Percentiles rank a stretch among this genome's conserved stretches.
phyloP scores from a whole-genome alignment of 1,139 yeast genomes.

The Meyerozyma elateridarum region DNA sequence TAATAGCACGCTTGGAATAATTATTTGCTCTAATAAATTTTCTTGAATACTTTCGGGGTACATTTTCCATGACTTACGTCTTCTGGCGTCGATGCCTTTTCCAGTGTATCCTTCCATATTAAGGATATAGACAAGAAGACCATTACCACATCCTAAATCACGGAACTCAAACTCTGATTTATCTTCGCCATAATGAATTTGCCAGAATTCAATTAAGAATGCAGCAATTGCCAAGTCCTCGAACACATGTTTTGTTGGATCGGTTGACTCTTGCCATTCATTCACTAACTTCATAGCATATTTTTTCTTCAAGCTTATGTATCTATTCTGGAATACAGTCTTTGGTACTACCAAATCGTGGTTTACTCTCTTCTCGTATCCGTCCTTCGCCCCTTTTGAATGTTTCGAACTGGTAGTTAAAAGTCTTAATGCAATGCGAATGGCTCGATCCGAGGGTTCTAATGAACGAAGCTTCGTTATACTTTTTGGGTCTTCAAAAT shows the following conservation, averaged over 20 bases:
- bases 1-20: slow-evolving; percentile 68
- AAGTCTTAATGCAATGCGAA: slow-evolving; percentile 77
- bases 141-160: slow-evolving; percentile 96
- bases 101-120: slow-evolving; percentile 79
- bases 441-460: slow-evolving; percentile 53
- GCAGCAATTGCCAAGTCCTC: slow-evolving; percentile 97
- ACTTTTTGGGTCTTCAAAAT: slow-evolving; percentile 16
- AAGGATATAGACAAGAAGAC: slow-evolving; percentile 73
- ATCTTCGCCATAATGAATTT: slow-evolving; percentile 44
- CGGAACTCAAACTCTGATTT: slow-evolving; percentile 61
- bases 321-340: slow-evolving; percentile 77
- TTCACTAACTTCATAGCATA: slow-evolving; percentile 75
- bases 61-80: slow-evolving; percentile 79
- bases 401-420: slow-evolving; percentile 79
- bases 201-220: slow-evolving; percentile 87
- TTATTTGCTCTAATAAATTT: slow-evolving; percentile 65
- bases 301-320: slow-evolving; percentile 74
- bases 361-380: slow-evolving; percentile 82
- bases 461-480: slow-evolving; percentile 22
- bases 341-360: slow-evolving; percentile 86
- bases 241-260: slow-evolving; percentile 92
- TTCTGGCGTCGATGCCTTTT: slow-evolving; percentile 84
- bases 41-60: slow-evolving; percentile 62
- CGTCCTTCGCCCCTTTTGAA: slow-evolving; percentile 74
- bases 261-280: slow-evolving; percentile 88